Percentiles rank a stretch among this genome's conserved stretches.
Evolutionary conservation across 768 basidiomycete species (phyloP).

Genomic region (Serendipita vermifera): DNA sequence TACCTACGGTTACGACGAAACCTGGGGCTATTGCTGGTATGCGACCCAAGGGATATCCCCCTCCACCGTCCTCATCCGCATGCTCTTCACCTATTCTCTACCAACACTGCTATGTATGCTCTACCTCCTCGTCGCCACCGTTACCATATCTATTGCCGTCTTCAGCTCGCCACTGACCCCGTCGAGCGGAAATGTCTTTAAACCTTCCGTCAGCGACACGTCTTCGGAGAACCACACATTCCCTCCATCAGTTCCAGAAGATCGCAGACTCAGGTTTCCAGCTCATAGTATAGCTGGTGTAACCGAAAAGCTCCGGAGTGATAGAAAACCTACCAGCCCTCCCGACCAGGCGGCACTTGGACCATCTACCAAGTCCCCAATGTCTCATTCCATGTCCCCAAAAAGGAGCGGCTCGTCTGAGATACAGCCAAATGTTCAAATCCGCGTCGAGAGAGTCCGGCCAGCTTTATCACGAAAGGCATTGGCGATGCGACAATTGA

Average conservation of each 20-base stretch:
- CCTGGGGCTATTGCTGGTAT: conserved; percentile 9
- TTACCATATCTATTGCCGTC: background rate
- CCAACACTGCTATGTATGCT: conserved; percentile 4
- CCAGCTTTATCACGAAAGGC: background rate
- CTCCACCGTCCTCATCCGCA: background rate
- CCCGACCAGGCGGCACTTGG: no score
- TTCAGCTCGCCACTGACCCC: background rate
- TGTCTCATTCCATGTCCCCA: no score
- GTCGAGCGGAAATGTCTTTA: no score
- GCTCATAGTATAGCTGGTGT: no score
- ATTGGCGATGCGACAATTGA: background rate
- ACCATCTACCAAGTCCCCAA: no score
- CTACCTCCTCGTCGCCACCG: background rate
- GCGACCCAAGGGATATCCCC: background rate
- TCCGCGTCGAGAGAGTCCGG: no score
- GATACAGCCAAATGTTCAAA: no score
- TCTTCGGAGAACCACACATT: background rate
- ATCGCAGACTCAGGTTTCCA: no score
- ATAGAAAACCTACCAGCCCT: no score
- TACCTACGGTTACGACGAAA: conserved; percentile 2
- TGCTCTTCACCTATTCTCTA: conserved; percentile 3
- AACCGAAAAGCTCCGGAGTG: no score
- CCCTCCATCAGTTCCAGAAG: no score
- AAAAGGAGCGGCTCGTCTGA: no score
- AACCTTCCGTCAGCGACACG: background rate